These are phyloP conservation scores for Hibiscus syriacus DNA, from an alignment of 345 rosid genomes.

Conservation along the genomic window DNA sequence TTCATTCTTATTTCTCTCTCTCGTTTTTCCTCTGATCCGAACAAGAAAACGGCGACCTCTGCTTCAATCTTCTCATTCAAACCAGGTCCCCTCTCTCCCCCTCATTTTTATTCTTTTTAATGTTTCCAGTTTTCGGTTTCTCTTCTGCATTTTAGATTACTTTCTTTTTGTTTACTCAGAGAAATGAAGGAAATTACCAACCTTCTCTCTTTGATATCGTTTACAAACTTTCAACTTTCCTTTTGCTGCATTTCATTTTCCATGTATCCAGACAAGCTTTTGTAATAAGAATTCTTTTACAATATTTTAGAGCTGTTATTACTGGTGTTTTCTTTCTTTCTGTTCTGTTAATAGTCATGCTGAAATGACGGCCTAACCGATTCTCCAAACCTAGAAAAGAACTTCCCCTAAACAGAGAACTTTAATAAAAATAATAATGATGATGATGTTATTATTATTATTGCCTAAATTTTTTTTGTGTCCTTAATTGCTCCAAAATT, in stretches of 20 bases:
- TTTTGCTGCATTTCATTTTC: constrained; percentile 10
- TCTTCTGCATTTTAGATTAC: not conserved
- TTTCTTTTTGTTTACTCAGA: constrained; percentile 4
- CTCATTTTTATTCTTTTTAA: not conserved
- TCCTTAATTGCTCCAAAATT: not conserved
- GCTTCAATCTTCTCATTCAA: not conserved
- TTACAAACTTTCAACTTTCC: not conserved
- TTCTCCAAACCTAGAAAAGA: not conserved
- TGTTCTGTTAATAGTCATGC: not conserved
- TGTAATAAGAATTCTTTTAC: too few relatives aligned
- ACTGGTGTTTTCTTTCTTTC: not conserved
- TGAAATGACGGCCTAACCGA: not conserved
- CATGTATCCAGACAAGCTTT: constrained; percentile 7
- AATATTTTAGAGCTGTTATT: not conserved
- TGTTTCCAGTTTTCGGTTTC: not conserved
- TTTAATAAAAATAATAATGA: not conserved
- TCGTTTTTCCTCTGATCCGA: constrained; percentile 12
- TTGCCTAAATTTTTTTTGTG: not conserved
- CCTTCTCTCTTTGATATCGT: not conserved
- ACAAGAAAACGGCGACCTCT: constrained; percentile 17
- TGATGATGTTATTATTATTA: not conserved
- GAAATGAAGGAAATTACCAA: not conserved
- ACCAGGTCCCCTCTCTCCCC: not conserved
- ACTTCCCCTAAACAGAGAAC: not conserved
- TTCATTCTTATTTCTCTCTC: not conserved